Evolutionary conservation across 2,329 filamentous ascomycete species (phyloP), one percentile per base, ranked within the genome.

Genomic region (Thyridium curvatum): DNA sequence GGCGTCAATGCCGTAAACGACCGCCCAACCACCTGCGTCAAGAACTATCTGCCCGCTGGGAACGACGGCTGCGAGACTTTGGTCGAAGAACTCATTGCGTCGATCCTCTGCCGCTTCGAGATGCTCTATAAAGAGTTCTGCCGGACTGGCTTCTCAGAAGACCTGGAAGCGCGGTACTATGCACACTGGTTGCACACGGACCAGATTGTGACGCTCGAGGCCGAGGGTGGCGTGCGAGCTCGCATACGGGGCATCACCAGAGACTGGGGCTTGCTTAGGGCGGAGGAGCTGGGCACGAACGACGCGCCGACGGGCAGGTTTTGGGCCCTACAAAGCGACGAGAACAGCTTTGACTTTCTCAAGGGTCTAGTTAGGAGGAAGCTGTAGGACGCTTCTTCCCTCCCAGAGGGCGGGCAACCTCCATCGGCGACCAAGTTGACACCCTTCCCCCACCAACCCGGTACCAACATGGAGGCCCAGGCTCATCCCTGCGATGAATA

Each of bases 341-440:
- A 90, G 58, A 98, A 98, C 55, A 96, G 90, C 60, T 98, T 98
- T 67, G 93, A 98, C 63, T 98, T 95, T 60, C 94, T 95, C 66
- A 86, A 78, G 55, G 93, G 93, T 0, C 56, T 98, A 52, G 68
- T 98, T 15, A 87, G 79, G 67, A 77, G 83, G 53, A 97, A 94
- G 69, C 21, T 26, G 21, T 26, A 26, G 21, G 10, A 10, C 21
- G 21, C 21, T 26, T 26, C 21, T 6, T 10, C 21, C 21, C 6
- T 26, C 6, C 21, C 21, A 26, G 21, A 26, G 21, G 21, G 10
- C 21, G 21, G 10, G n/a, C n/a, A n/a, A n/a, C n/a, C n/a, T n/a
- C n/a, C n/a, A n/a, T n/a, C n/a, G n/a, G n/a, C n/a, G n/a, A n/a
- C n/a, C n/a, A n/a, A n/a, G n/a, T n/a, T n/a, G n/a, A n/a, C n/a